Percentiles rank a stretch among this genome's conserved stretches.
phyloP scores from a whole-genome alignment of 805 yeast species.

The Millerago galiae region DNA sequence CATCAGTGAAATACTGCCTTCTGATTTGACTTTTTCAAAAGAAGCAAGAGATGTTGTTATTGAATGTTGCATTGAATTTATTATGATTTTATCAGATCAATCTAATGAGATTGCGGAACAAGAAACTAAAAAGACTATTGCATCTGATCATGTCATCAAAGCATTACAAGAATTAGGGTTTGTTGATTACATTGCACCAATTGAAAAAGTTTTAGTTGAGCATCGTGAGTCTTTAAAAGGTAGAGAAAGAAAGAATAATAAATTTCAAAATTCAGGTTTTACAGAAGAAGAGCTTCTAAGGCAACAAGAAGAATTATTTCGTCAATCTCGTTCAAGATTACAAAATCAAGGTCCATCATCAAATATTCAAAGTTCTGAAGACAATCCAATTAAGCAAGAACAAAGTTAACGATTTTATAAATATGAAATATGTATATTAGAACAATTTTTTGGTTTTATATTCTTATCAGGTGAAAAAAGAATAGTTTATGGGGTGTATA shows the following conservation, averaged over 20 bases:
- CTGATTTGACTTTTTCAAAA: constrained; percentile 81
- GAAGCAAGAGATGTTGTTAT: constrained; percentile 94
- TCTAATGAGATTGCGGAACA: constrained; percentile 94
- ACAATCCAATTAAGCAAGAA: constrained; percentile 7
- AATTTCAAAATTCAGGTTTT: constrained; percentile 87
- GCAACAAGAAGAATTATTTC: constrained; percentile 90
- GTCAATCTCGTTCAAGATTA: constrained; percentile 62
- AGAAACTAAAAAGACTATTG: constrained; percentile 93
- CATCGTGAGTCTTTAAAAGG: constrained; percentile 86
- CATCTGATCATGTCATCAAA: constrained; percentile 90
- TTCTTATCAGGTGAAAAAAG: neutral
- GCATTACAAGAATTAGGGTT: constrained; percentile 87
- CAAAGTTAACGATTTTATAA: neutral
- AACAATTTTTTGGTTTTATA: neutral
- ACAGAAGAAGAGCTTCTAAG: constrained; percentile 86
- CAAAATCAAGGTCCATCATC: constrained; percentile 28
- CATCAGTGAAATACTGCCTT: constrained; percentile 80
- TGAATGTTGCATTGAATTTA: constrained; percentile 93
- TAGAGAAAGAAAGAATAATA: constrained; percentile 85
- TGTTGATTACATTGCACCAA: constrained; percentile 72
- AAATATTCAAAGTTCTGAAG: constrained; percentile 1
- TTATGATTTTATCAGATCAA: constrained; percentile 90
- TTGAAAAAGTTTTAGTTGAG: constrained; percentile 72
- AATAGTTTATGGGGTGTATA: neutral
- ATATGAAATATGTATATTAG: neutral